A percentile compares a stretch with the other conserved stretches of the same genome.
Conservation (phyloP, 768 basidiomycete genomes). For the Collybiopsis confluens region DNA sequence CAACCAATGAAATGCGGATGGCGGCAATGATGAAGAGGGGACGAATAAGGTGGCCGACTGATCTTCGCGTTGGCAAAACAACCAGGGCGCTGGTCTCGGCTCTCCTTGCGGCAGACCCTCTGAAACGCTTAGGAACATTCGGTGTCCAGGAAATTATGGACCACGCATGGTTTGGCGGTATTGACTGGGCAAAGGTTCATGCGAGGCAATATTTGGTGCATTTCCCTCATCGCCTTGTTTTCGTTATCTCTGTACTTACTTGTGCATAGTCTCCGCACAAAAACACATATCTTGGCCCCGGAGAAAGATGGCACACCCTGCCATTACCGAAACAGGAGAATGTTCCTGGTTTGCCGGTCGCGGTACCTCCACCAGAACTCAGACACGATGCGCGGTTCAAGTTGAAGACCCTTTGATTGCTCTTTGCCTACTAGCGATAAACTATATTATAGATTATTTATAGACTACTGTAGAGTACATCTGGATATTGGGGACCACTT, state of each 20-base stretch:
- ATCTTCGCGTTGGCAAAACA: conserved; percentile 29
- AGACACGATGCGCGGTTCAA: conserved; percentile 32
- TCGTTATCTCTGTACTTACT: background rate
- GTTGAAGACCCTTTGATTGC: background rate
- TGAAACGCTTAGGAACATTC: conserved; percentile 34
- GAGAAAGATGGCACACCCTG: conserved; percentile 32
- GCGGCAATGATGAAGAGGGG: conserved; percentile 22
- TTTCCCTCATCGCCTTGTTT: conserved; percentile 6
- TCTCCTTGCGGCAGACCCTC: conserved; percentile 34
- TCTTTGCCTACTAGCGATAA: too few species aligned
- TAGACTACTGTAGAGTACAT: too few species aligned
- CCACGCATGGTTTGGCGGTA: conserved; percentile 41
- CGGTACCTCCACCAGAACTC: conserved; percentile 28
- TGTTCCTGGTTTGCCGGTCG: conserved; percentile 36
- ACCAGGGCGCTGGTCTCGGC: conserved; percentile 38
- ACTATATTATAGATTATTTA: too few species aligned
- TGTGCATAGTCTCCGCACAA: conserved; percentile 2
- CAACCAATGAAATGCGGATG: conserved; percentile 20
- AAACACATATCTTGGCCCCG: conserved; percentile 33
- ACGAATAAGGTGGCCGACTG: conserved; percentile 34
- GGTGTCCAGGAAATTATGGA: conserved; percentile 28
- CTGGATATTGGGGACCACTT: too few species aligned
- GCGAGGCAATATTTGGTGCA: conserved; percentile 42
- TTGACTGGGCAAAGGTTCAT: conserved; percentile 46
- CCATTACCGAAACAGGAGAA: conserved; percentile 30